Conservation (phyloP, 768 basidiomycete genomes). For the Psilocybe tampanensis region DNA sequence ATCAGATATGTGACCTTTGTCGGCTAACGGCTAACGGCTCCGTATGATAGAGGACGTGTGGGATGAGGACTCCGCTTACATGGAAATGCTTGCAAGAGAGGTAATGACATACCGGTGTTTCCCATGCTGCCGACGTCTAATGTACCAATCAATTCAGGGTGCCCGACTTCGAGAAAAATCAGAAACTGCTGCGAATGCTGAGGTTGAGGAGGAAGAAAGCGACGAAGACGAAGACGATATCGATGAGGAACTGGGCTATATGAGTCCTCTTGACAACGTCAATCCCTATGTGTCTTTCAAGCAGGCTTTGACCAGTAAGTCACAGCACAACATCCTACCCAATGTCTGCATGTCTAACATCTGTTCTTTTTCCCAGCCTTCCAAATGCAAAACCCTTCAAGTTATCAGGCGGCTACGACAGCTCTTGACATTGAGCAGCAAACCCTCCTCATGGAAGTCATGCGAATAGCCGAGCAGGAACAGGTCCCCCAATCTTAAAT, state of each 20-base stretch:
- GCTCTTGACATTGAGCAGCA: constrained; percentile 74
- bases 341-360: constrained; percentile 3
- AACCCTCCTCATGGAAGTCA: constrained; percentile 82
- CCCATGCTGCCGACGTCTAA: constrained; percentile 16
- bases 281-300: constrained; percentile 82
- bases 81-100: constrained; percentile 85
- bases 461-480: constrained; percentile 65
- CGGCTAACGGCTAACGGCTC: constrained; percentile 10
- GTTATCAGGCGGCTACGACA: constrained; percentile 77
- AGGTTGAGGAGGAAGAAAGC: constrained; percentile 53
- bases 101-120: constrained; percentile 37
- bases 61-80: constrained; percentile 88
- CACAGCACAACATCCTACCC: neutral
- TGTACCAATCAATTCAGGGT: constrained; percentile 44
- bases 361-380: constrained; percentile 53
- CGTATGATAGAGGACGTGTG: constrained; percentile 73
- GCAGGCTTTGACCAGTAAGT: constrained; percentile 68
- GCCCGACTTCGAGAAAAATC: constrained; percentile 71
- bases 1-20: neutral
- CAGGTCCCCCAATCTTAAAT: constrained; percentile 25
- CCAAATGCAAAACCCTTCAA: constrained; percentile 69
- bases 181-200: constrained; percentile 47
- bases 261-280: constrained; percentile 80
- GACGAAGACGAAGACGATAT: constrained; percentile 63
- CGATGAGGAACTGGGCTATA: constrained; percentile 83